These are phyloP conservation scores for Scenedesmus sp. DNA, from an alignment of 163 green algal species.

Conservation along the genomic window DNA sequence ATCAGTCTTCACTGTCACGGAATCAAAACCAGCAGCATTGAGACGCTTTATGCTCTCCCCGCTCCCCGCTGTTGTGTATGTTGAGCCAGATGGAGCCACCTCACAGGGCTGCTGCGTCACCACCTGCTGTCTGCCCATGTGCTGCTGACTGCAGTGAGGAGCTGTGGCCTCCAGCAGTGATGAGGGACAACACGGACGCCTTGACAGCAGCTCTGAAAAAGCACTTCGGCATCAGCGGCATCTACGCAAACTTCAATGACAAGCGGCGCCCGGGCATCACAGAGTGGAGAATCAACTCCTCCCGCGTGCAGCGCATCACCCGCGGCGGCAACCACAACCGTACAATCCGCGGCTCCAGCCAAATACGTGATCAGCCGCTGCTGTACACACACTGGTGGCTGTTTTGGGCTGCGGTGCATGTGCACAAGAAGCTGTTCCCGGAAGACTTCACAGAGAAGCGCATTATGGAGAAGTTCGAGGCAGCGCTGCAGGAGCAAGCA, in stretches of 20 bases:
- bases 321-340: neutral
- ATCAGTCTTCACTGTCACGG: too few species aligned
- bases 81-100: too few species aligned
- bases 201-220: neutral
- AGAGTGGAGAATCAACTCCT: neutral
- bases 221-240: neutral
- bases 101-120: too few species aligned
- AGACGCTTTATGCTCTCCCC: too few species aligned
- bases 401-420: neutral
- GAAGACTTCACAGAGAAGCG: neutral
- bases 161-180: neutral
- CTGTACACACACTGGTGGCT: neutral
- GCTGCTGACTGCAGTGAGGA: neutral
- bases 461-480: neutral
- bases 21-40: too few species aligned
- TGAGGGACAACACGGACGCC: neutral
- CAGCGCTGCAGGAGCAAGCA: neutral
- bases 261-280: neutral
- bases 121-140: neutral
- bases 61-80: too few species aligned
- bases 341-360: neutral
- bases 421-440: neutral
- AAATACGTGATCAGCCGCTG: neutral
- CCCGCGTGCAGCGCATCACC: neutral
- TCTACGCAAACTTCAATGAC: neutral